Conservation (phyloP, 768 basidiomycete species). For the Harrya chromipes region DNA sequence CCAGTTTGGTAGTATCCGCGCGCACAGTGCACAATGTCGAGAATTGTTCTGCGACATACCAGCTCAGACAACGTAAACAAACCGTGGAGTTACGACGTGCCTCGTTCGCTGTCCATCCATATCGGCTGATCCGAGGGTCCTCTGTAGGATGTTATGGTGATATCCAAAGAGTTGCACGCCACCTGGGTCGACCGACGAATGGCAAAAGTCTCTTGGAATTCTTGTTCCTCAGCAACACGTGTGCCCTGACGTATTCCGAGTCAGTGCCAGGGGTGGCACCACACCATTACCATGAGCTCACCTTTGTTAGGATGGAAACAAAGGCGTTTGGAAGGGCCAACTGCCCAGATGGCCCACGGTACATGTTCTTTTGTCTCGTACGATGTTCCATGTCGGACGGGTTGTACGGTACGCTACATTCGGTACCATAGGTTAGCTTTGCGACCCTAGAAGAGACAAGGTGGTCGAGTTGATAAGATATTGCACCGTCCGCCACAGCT, state of each 20-base stretch:
- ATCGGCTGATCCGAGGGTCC: constrained; percentile 25
- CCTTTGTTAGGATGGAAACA: constrained; percentile 42
- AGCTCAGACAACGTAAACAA: not conserved
- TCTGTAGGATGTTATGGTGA: constrained; percentile 31
- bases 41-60: constrained; percentile 26
- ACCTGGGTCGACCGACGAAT: constrained; percentile 25
- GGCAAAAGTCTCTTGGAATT: constrained; percentile 40
- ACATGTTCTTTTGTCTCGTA: constrained; percentile 30
- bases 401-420: constrained; percentile 37
- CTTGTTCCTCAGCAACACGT: constrained; percentile 43
- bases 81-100: constrained; percentile 9
- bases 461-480: constrained; percentile 43
- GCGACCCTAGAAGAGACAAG: constrained; percentile 48
- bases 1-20: constrained; percentile 33
- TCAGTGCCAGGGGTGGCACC: not conserved
- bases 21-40: constrained; percentile 34
- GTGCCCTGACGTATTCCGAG: constrained; percentile 34
- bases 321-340: constrained; percentile 40
- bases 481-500: constrained; percentile 53
- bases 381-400: constrained; percentile 39
- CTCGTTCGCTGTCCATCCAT: constrained; percentile 36
- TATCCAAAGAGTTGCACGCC: constrained; percentile 19
- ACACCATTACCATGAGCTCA: constrained; percentile 9
- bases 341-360: constrained; percentile 37
- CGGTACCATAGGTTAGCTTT: constrained; percentile 46